These are phyloP conservation scores for Drosera spatulata DNA, from an alignment of 179 eudicot genomes.

Conservation along the genomic window DNA sequence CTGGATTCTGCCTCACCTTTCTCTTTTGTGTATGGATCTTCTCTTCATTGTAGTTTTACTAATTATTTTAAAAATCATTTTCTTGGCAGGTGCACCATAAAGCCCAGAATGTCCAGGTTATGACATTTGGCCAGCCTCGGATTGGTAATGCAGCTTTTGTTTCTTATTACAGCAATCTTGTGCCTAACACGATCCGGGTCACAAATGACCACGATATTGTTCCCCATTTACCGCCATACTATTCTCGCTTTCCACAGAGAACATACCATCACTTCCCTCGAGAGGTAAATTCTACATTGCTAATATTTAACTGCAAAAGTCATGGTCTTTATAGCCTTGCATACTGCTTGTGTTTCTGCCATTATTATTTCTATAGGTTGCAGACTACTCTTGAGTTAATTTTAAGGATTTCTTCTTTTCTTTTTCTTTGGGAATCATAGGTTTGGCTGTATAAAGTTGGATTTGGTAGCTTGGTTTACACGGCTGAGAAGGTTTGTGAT, in stretches of 20 bases:
- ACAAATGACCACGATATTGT: slow-evolving; percentile 86
- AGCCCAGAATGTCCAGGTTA: slow-evolving; percentile 47
- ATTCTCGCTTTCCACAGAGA: slow-evolving; percentile 51
- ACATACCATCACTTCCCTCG: slow-evolving; percentile 92
- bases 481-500: slow-evolving; percentile 78
- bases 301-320: no score
- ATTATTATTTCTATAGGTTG: no score
- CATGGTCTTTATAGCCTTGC: no score
- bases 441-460: slow-evolving; percentile 71
- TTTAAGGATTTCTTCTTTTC: background rate
- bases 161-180: slow-evolving; percentile 41
- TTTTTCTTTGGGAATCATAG: slow-evolving; percentile 20
- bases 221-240: slow-evolving; percentile 96
- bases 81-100: slow-evolving; percentile 51
- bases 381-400: background rate
- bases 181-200: slow-evolving; percentile 87
- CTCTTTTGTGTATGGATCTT: no score
- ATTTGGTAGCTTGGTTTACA: slow-evolving; percentile 45
- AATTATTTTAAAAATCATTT: background rate
- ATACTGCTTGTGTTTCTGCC: no score
- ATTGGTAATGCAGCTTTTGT: slow-evolving; percentile 88
- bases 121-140: slow-evolving; percentile 62
- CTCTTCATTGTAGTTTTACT: no score
- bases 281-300: slow-evolving; percentile 35
- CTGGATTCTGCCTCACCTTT: no score